These are phyloP conservation scores for Fusarium camptoceras DNA, from an alignment of 2,329 filamentous ascomycete genomes.

Conservation along the genomic window DNA sequence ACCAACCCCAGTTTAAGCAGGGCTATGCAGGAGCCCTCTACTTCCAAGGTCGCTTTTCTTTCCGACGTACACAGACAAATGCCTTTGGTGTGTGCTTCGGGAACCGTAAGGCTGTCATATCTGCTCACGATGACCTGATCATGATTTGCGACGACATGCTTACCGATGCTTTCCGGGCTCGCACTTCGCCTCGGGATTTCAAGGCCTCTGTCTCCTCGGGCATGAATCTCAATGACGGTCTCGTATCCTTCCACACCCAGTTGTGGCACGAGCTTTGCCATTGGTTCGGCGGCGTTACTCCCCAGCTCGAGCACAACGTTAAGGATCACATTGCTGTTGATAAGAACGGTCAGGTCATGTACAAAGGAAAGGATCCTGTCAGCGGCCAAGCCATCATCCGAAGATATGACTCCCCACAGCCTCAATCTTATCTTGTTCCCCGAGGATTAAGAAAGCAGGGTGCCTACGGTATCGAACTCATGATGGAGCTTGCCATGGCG, in stretches of 20 bases:
- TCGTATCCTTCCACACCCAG: constrained; percentile 6
- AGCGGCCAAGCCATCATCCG: not conserved
- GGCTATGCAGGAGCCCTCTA: not conserved
- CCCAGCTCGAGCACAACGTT: not conserved
- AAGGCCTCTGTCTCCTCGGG: not conserved
- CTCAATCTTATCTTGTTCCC: fast-evolving
- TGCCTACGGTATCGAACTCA: not conserved
- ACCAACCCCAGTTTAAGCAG: not conserved
- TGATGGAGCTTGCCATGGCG: constrained; percentile 2
- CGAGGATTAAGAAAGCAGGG: not conserved
- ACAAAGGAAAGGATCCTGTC: not conserved
- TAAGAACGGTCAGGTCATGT: not conserved
- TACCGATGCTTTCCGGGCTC: not conserved
- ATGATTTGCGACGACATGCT: constrained; percentile 3
- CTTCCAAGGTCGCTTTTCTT: not conserved
- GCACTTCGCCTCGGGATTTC: not conserved
- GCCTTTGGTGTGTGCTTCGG: not conserved
- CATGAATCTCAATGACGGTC: not conserved
- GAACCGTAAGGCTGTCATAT: constrained; percentile 2
- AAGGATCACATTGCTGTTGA: not conserved
- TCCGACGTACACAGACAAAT: not conserved
- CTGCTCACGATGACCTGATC: not conserved
- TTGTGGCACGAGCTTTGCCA: constrained; percentile 16
- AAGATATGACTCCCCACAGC: not conserved
- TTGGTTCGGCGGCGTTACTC: constrained; percentile 12